These are phyloP conservation scores for Ceraceosorus guamensis DNA, from an alignment of 1,284 basidiomycete genomes.

Conservation along the genomic window DNA sequence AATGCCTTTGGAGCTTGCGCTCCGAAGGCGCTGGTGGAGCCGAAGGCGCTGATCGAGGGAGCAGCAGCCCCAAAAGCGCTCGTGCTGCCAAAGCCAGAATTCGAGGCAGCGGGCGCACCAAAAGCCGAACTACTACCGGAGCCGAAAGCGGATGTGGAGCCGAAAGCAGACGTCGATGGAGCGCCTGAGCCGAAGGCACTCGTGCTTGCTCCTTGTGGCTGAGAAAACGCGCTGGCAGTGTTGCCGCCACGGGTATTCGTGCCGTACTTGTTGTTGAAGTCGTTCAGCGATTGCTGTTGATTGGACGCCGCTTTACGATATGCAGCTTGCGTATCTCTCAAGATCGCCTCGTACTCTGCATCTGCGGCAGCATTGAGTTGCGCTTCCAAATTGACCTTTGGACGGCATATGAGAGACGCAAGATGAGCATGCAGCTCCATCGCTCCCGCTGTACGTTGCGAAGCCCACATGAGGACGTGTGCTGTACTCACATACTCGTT, in stretches of 20 bases:
- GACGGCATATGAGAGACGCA: neutral
- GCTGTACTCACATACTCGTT: neutral
- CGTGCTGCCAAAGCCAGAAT: slow-evolving; percentile 7
- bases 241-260: neutral
- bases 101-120: slow-evolving; percentile 5
- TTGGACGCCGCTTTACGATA: neutral
- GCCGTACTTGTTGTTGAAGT: neutral
- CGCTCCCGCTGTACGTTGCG: neutral
- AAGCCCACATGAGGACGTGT: neutral
- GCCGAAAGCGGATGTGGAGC: slow-evolving; percentile 20
- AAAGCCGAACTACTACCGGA: slow-evolving; percentile 14
- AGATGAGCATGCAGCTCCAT: neutral
- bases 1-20: slow-evolving; percentile 1
- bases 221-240: neutral
- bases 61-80: no score
- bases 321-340: neutral
- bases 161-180: slow-evolving; percentile 38
- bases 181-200: slow-evolving; percentile 24
- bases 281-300: neutral
- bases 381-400: neutral
- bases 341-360: neutral
- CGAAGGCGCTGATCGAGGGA: neutral
- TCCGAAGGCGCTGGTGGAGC: neutral
- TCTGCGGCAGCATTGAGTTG: neutral
- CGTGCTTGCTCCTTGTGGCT: neutral